Conservation (phyloP, 2,329 filamentous ascomycete species). For the Zopfia rhizophila region DNA sequence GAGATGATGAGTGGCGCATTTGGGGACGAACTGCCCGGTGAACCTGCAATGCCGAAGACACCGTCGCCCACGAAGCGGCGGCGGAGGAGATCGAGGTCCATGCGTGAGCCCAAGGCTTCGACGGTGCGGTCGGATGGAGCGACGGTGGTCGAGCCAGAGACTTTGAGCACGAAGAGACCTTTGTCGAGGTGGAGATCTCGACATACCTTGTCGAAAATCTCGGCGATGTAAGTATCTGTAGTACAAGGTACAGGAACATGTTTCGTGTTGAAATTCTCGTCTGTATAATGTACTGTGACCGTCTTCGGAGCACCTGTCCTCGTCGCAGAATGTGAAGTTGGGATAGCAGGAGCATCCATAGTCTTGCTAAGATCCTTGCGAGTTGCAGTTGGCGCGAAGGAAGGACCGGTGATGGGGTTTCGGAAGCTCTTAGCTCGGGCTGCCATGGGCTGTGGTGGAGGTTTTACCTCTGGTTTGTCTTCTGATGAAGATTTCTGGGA, state of each 20-base stretch:
- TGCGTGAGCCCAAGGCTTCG: slow-evolving; percentile 78
- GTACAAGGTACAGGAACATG: slow-evolving; percentile 79
- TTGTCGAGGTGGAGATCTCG: slow-evolving; percentile 82
- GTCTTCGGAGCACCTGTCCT: slow-evolving; percentile 77
- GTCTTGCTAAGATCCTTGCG: slow-evolving; percentile 58
- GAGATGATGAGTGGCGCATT: slow-evolving; percentile 70
- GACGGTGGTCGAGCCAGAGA: slow-evolving; percentile 77
- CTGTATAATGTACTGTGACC: slow-evolving; percentile 76
- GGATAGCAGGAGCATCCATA: slow-evolving; percentile 56
- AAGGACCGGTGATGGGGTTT: slow-evolving; percentile 63
- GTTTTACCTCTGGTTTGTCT: slow-evolving; percentile 21
- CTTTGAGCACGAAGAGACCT: slow-evolving; percentile 79
- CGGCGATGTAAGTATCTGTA: slow-evolving; percentile 83
- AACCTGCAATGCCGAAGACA: slow-evolving; percentile 73
- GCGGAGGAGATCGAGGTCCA: slow-evolving; percentile 79
- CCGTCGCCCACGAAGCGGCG: slow-evolving; percentile 81
- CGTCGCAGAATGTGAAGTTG: slow-evolving; percentile 58
- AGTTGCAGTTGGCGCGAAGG: slow-evolving; percentile 57
- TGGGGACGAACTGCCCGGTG: slow-evolving; percentile 75
- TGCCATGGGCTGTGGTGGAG: slow-evolving; percentile 45
- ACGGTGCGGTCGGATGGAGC: slow-evolving; percentile 82
- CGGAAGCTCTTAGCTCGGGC: slow-evolving; percentile 55
- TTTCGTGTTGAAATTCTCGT: slow-evolving; percentile 74
- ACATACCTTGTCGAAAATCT: slow-evolving; percentile 82
- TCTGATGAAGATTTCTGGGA: slow-evolving; percentile 41